Evolutionary conservation across 148 eudicot species (phyloP).

Genomic region (Fallopia convolvulus): DNA sequence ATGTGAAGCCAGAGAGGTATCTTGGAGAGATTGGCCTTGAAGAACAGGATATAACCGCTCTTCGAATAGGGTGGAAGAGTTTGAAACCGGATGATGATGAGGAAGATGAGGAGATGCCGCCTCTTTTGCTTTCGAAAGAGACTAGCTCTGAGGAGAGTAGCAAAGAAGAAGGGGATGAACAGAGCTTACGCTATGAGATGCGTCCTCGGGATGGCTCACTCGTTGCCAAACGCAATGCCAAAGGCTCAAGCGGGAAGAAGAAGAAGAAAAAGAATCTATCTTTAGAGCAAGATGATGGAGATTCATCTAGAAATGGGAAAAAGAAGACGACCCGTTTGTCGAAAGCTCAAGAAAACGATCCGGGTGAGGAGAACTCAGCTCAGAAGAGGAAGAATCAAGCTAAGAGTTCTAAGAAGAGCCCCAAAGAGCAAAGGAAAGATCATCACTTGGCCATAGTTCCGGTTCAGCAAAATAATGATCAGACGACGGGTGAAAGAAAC

Average conservation of each 20-base stretch:
- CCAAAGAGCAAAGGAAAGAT: constrained; percentile 9
- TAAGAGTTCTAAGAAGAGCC: neutral
- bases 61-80: constrained; percentile 50
- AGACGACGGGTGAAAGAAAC: constrained; percentile 23
- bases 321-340: neutral
- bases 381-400: constrained; percentile 16
- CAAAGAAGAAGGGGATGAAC: constrained; percentile 14
- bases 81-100: constrained; percentile 22
- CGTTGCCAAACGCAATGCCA: constrained; percentile 5
- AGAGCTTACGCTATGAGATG: constrained; percentile 16
- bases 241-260: neutral
- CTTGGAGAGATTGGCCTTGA: constrained; percentile 59
- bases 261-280: neutral
- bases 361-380: neutral
- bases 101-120: constrained; percentile 38
- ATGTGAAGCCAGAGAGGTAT: constrained; percentile 69
- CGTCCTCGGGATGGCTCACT: constrained; percentile 18
- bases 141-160: constrained; percentile 25
- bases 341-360: neutral
- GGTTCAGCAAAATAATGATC: constrained; percentile 19
- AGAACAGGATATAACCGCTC: constrained; percentile 42
- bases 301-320: neutral
- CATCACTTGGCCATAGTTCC: constrained; percentile 43
- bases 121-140: constrained; percentile 55
- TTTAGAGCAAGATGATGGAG: constrained; percentile 10